Percentiles rank a stretch among this genome's conserved stretches.
These are phyloP conservation scores for Lenwebbia sp. DNA, from an alignment of 345 rosid genomes.

Conservation along the genomic window DNA sequence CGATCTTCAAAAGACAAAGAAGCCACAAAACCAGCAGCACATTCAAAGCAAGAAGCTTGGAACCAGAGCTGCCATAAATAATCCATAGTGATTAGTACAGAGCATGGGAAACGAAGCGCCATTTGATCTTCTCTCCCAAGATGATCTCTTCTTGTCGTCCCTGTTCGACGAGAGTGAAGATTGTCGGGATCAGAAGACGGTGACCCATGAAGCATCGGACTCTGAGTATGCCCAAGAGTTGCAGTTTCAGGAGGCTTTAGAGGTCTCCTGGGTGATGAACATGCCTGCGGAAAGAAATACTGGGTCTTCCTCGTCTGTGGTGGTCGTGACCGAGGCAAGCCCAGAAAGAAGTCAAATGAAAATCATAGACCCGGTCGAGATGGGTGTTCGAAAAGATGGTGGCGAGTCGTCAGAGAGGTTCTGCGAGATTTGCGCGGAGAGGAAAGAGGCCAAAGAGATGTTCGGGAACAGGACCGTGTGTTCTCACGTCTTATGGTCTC, in stretches of 20 bases:
- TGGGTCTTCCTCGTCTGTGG: neutral
- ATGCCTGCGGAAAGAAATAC: neutral
- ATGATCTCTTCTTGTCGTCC: neutral
- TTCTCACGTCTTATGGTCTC: constrained; percentile 39
- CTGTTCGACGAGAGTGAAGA: neutral
- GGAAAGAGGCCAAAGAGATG: constrained; percentile 23
- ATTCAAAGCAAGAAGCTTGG: no score
- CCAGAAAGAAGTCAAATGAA: neutral
- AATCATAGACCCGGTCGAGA: neutral
- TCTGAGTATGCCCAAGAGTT: neutral
- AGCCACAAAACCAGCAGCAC: no score
- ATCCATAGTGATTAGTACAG: no score
- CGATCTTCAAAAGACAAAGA: neutral
- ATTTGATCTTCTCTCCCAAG: neutral
- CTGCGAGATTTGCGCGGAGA: constrained; percentile 54
- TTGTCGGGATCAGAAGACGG: neutral
- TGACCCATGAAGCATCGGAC: neutral
- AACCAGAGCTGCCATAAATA: no score
- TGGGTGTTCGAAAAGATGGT: neutral
- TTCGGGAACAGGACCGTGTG: constrained; percentile 23
- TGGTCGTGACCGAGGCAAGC: neutral
- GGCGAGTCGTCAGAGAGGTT: constrained; percentile 13
- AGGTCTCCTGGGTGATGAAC: neutral
- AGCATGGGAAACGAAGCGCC: neutral
- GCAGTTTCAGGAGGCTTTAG: neutral